phyloP scores from a whole-genome alignment of 2,329 filamentous ascomycete species.

The Beauveria rudraprayagi region DNA sequence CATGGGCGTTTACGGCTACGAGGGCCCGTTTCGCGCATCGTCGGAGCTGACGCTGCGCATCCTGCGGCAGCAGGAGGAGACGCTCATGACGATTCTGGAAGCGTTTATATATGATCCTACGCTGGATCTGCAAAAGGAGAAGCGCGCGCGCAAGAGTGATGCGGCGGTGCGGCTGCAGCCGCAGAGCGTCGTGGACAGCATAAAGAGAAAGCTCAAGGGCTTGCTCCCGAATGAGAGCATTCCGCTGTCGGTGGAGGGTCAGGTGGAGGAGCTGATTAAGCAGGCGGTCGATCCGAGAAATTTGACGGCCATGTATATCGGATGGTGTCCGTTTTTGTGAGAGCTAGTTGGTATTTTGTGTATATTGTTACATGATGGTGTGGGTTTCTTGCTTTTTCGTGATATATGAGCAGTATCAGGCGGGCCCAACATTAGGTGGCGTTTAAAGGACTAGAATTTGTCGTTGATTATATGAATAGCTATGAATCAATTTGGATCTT shows the following conservation, averaged over 20 bases:
- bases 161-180: slow-evolving; percentile 44
- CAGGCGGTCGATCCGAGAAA: slow-evolving; percentile 75
- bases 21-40: slow-evolving; percentile 84
- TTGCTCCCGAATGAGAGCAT: slow-evolving; percentile 81
- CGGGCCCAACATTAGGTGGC: background rate
- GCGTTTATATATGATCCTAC: slow-evolving; percentile 97
- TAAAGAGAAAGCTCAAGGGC: slow-evolving; percentile 78
- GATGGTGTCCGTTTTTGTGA: slow-evolving; percentile 63
- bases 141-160: slow-evolving; percentile 33
- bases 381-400: background rate
- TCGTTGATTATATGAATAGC: background rate
- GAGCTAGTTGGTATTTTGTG: background rate
- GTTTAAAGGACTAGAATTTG: background rate
- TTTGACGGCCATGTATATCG: slow-evolving; percentile 91
- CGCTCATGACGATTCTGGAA: slow-evolving; percentile 93
- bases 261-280: slow-evolving; percentile 91
- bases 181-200: slow-evolving; percentile 77
- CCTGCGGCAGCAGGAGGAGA: slow-evolving; percentile 86
- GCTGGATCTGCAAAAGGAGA: slow-evolving; percentile 74
- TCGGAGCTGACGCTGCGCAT: slow-evolving; percentile 82
- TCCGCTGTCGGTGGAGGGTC: slow-evolving; percentile 87
- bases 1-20: slow-evolving; percentile 90
- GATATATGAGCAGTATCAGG: too few species aligned
- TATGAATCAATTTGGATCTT: background rate
- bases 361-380: background rate